Base-by-base conservation (phyloP, 2,329 filamentous ascomycete species). In the Fonsecaea nubica region DNA sequence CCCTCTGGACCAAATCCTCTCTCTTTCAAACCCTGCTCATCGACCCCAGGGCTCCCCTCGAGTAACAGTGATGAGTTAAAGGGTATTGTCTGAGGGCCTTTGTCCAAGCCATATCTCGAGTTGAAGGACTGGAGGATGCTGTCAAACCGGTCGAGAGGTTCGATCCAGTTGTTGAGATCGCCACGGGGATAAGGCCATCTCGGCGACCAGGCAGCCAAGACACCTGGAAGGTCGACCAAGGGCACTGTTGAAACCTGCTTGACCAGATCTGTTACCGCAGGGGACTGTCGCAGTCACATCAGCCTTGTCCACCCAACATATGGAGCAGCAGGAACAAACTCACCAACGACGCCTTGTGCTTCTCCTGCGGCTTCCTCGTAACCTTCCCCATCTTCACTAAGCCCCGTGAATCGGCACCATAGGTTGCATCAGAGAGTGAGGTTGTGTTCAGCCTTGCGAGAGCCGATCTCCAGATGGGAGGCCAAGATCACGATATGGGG, bases 151-250 rank as follows among this genome's bases (percentile, higher is more conserved):
- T 99, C 96, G 67, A 99, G 82, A 30, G 97, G 86, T 33, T 92
- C 90, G 72, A 99, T 97, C 96, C 96, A 99, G 83, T 99, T 94
- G 77, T 98, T 98, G 35, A 98, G 83, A 77, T 99, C 95, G 67
- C 95, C 96, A 77, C 94, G 88, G 45, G 94, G 94, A 75, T 98
- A 96, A 1, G 93, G 93, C 95, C 95, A 99, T 85, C 90, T 85
- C 71, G 89, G 89, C 65, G 94, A 93, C 77, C 98, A 98, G 63
- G 86, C 87, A 73, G 85, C 84, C 71, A 99, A 90, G 72, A 90
- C 87, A 73, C 87, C 82, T 72, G 92, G 92, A 72, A 99, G 85
- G 76, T 91, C 87, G 74, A 90, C 89, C 74, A 97, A 82, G 56
- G 92, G 87, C 71, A 86, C 84, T 65, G 85, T 85, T 72, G 88